Percentiles rank a stretch among this genome's conserved stretches.
phyloP scores from a whole-genome alignment of 2,329 filamentous ascomycete genomes.

The Venturia effusa region DNA sequence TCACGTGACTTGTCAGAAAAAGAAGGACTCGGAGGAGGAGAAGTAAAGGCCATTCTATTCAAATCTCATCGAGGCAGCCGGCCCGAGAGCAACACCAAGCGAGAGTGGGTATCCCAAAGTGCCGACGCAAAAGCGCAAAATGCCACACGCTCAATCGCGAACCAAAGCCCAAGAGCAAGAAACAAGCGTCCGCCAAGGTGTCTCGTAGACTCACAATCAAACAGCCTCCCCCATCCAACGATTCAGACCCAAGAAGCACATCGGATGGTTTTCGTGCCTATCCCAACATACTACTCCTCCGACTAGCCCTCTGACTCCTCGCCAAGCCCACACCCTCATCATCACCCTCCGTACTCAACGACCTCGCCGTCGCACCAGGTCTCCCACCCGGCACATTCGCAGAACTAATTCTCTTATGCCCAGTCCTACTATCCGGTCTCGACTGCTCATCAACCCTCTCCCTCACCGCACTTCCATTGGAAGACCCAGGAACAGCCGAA shows the following conservation, averaged over 20 bases:
- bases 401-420: constrained; percentile 15
- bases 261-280: background rate
- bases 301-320: constrained; percentile 22
- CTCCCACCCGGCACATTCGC: constrained; percentile 11
- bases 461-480: constrained; percentile 4
- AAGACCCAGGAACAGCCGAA: constrained; percentile 20
- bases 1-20: too few relatives aligned
- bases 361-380: background rate
- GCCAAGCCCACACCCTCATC: constrained; percentile 13
- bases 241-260: too few relatives aligned
- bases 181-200: too few relatives aligned
- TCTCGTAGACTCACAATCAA: background rate
- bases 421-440: background rate
- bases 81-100: background rate
- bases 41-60: background rate
- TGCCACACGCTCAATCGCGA: background rate
- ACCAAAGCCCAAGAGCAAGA: background rate
- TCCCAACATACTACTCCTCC: constrained; percentile 31
- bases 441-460: constrained; percentile 10
- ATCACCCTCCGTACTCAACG: constrained; percentile 13
- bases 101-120: constrained; percentile 5
- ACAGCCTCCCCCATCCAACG: too few relatives aligned
- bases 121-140: background rate
- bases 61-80: background rate
- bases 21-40: background rate